Conservation (phyloP, 192 early-diverging fungal genomes). For the Dissophora ornata region DNA sequence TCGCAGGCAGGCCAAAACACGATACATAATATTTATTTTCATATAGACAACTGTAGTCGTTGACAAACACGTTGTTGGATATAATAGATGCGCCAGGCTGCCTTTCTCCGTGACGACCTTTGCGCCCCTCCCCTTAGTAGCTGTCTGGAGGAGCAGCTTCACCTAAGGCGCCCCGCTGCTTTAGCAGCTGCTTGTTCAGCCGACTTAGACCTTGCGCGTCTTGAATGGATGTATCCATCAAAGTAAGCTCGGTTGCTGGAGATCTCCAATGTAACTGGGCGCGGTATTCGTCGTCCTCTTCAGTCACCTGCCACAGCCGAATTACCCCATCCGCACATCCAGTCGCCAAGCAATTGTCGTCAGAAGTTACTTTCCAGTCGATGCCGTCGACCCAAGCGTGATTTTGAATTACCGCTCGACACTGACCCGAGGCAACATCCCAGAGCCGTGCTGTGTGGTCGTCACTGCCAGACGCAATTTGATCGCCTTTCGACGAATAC, state of each 20-base stretch:
- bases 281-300: not conserved
- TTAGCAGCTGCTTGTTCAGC: not conserved
- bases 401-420: not conserved
- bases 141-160: not conserved
- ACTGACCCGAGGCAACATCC: constrained; percentile 3
- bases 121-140: too few relatives aligned
- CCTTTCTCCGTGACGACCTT: too few relatives aligned
- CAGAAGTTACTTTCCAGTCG: constrained; percentile 2
- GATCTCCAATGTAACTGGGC: not conserved
- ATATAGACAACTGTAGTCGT: too few relatives aligned
- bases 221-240: not conserved
- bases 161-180: not conserved
- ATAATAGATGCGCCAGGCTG: too few relatives aligned
- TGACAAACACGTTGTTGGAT: too few relatives aligned
- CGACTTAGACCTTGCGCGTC: not conserved
- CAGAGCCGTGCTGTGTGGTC: constrained; percentile 1
- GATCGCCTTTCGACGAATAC: too few relatives aligned
- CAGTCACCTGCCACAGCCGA: not conserved
- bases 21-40: too few relatives aligned
- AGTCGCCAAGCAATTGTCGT: not conserved
- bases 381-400: not conserved
- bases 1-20: too few relatives aligned
- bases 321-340: not conserved
- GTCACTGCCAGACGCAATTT: too few relatives aligned
- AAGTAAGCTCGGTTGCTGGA: not conserved